Evolutionary conservation across 225 moss, liverwort and hornwort species (phyloP).

Genomic region (Bryoerythrophyllum caledonicum): DNA sequence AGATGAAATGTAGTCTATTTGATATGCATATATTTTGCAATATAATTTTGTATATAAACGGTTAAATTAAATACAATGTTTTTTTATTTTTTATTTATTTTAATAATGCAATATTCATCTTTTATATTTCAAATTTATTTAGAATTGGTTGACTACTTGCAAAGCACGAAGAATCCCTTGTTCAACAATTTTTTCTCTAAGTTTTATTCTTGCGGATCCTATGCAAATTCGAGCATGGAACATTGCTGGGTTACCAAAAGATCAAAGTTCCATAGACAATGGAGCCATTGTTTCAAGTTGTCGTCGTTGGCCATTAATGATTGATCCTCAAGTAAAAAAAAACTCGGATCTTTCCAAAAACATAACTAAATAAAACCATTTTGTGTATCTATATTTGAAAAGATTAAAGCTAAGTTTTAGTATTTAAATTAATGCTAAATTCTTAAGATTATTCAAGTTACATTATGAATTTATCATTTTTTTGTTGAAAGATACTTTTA

Average conservation of each 20-base stretch:
- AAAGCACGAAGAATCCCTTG: slow-evolving; percentile 67
- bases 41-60: too few relatives aligned
- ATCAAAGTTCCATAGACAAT: slow-evolving; percentile 79
- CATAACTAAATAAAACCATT: too few relatives aligned
- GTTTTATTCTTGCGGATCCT: slow-evolving; percentile 67
- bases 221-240: slow-evolving; percentile 80
- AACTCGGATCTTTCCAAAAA: too few relatives aligned
- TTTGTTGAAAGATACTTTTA: too few relatives aligned
- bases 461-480: too few relatives aligned
- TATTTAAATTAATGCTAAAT: not conserved
- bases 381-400: not conserved
- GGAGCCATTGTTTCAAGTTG: slow-evolving; percentile 76
- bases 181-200: slow-evolving; percentile 61
- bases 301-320: slow-evolving; percentile 83
- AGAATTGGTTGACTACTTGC: slow-evolving; percentile 74
- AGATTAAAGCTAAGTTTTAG: too few relatives aligned
- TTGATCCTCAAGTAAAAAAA: slow-evolving; percentile 69
- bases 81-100: too few relatives aligned
- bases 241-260: slow-evolving; percentile 84
- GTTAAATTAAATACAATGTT: too few relatives aligned
- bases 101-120: not conserved
- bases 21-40: too few relatives aligned
- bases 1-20: too few relatives aligned
- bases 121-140: not conserved
- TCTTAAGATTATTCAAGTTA: not conserved